phyloP scores from a whole-genome alignment of 1,284 basidiomycete species.

The Fistulinella staudtii region DNA sequence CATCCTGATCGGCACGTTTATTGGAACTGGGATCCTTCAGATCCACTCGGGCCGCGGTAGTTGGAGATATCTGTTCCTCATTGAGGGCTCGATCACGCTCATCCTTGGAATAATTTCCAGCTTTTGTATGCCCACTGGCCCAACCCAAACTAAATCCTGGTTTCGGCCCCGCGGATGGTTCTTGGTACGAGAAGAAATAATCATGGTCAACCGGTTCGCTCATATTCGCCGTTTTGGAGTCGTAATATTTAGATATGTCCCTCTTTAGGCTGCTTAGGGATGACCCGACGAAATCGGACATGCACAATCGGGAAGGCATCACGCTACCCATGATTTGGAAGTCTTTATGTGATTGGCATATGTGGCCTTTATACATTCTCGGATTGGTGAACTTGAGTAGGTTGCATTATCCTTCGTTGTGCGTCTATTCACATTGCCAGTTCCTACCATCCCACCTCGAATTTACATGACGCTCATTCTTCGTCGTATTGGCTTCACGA shows the following conservation, averaged over 20 bases:
- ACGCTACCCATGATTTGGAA: constrained; percentile 42
- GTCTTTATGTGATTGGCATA: constrained; percentile 47
- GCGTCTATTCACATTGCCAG: constrained; percentile 19
- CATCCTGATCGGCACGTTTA: constrained; percentile 54
- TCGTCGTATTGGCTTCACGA: constrained; percentile 50
- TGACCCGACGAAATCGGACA: constrained; percentile 54
- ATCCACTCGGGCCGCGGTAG: constrained; percentile 57
- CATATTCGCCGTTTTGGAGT: background rate
- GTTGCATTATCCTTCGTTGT: background rate
- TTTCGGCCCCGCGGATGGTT: constrained; percentile 58
- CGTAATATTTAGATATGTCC: background rate
- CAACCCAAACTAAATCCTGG: constrained; percentile 65
- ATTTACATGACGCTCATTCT: constrained; percentile 53
- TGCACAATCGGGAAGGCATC: constrained; percentile 64
- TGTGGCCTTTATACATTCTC: constrained; percentile 55
- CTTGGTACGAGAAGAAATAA: constrained; percentile 47
- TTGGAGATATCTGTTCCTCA: constrained; percentile 59
- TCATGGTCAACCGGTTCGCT: constrained; percentile 52
- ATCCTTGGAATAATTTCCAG: constrained; percentile 55
- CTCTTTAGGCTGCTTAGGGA: constrained; percentile 46
- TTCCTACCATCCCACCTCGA: constrained; percentile 45
- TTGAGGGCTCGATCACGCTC: constrained; percentile 55
- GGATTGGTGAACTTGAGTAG: constrained; percentile 45
- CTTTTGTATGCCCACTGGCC: constrained; percentile 64
- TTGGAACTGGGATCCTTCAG: constrained; percentile 61